Conservation (phyloP, 1,284 basidiomycete genomes). For the Filobasidium uniguttulatum region DNA sequence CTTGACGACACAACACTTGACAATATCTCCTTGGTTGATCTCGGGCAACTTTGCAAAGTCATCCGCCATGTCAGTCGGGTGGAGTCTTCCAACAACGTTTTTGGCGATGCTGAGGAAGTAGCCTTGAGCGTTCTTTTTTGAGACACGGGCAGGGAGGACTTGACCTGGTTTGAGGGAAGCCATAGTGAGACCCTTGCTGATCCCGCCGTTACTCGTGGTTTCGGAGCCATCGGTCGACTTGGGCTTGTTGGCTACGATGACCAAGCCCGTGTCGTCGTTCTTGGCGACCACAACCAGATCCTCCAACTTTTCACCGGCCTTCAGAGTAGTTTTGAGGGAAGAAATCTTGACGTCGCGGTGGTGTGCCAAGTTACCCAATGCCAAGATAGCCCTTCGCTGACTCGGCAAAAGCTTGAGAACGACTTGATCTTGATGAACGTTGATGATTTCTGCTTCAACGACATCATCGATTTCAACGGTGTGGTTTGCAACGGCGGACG, state of each 20-base stretch:
- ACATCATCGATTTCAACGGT: constrained; percentile 61
- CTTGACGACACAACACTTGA: constrained; percentile 56
- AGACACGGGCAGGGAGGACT: constrained; percentile 60
- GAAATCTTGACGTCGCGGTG: constrained; percentile 53
- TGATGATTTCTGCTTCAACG: constrained; percentile 54
- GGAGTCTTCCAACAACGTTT: constrained; percentile 56
- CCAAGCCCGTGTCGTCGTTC: constrained; percentile 70
- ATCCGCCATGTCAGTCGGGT: constrained; percentile 68
- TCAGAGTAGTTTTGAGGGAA: constrained; percentile 55
- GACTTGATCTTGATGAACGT: constrained; percentile 72
- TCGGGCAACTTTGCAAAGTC: constrained; percentile 47
- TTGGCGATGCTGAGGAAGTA: constrained; percentile 60
- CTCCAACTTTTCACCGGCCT: constrained; percentile 57
- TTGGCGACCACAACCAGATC: constrained; percentile 80
- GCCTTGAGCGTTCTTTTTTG: constrained; percentile 50
- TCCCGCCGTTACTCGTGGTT: constrained; percentile 38
- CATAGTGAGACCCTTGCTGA: constrained; percentile 32
- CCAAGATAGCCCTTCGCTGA: constrained; percentile 64
- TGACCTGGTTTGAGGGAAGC: constrained; percentile 55
- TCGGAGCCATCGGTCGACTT: constrained; percentile 37
- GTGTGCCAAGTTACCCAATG: constrained; percentile 76
- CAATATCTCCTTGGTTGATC: constrained; percentile 36
- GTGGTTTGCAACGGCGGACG: constrained; percentile 48
- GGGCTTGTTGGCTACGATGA: constrained; percentile 59
- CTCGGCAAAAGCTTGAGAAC: constrained; percentile 58